Percentiles rank a stretch among this genome's conserved stretches.
phyloP scores from a whole-genome alignment of 768 basidiomycete genomes.

The Lactarius psammicola region DNA sequence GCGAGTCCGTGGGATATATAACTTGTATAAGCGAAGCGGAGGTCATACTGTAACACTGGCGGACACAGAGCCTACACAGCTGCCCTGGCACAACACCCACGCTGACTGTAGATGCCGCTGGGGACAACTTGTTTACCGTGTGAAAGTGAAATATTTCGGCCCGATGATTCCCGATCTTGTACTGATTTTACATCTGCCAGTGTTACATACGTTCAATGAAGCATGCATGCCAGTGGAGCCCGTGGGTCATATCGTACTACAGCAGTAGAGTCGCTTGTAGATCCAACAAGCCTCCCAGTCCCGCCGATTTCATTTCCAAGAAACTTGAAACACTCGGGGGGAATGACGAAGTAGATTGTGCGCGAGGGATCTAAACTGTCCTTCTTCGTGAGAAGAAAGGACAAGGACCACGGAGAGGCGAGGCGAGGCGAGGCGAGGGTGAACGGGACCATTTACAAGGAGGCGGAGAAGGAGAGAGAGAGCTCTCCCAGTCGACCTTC shows the following conservation, averaged over 20 bases:
- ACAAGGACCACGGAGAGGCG: constrained; percentile 38
- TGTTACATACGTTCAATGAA: too few species aligned
- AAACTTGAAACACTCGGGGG: too few species aligned
- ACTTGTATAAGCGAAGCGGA: constrained; percentile 19
- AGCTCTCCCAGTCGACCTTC: constrained; percentile 44
- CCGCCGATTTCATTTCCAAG: too few species aligned
- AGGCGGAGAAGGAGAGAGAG: constrained; percentile 44
- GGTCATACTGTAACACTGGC: constrained; percentile 14
- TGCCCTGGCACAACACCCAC: too few species aligned
- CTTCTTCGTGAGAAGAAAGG: constrained; percentile 62
- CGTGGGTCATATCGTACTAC: too few species aligned
- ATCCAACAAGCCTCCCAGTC: too few species aligned
- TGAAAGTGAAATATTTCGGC: neutral
- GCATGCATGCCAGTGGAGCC: too few species aligned
- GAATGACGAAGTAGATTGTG: constrained; percentile 52
- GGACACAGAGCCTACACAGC: too few species aligned
- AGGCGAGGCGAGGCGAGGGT: constrained; percentile 31
- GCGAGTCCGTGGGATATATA: constrained; percentile 24
- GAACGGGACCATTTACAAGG: constrained; percentile 23
- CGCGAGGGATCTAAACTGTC: constrained; percentile 80
- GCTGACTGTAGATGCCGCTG: neutral
- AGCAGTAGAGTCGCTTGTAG: too few species aligned
- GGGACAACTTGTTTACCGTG: neutral
- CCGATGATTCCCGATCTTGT: neutral
- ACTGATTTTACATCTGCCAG: too few species aligned